Evolutionary conservation across 2,329 filamentous ascomycete genomes (phyloP).

Genomic region (Sclerotinia glacialis): DNA sequence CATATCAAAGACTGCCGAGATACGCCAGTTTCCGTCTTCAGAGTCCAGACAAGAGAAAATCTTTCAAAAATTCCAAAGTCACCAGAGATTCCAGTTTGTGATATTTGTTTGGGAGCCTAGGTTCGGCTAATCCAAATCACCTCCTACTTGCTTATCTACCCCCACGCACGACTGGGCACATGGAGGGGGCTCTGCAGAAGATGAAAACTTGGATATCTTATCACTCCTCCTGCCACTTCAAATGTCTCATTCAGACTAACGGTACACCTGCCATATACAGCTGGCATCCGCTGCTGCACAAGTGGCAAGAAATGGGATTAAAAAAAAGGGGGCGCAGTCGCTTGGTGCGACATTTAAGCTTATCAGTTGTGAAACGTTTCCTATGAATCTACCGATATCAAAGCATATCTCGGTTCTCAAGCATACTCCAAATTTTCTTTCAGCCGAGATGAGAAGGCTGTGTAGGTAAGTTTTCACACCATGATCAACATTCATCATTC

Average conservation of each 20-base stretch:
- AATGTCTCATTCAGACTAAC: neutral
- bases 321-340: constrained; percentile 14
- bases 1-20: neutral
- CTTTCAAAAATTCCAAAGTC: neutral
- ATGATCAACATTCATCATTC: neutral
- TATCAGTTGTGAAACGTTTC: constrained; percentile 1
- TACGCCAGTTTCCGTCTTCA: neutral
- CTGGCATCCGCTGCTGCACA: neutral
- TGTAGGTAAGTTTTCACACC: neutral
- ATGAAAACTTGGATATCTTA: neutral
- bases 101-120: neutral
- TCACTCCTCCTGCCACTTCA: neutral
- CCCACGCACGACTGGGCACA: neutral
- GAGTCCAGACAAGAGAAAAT: neutral
- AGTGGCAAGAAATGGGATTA: neutral
- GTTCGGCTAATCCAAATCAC: neutral
- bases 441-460: neutral
- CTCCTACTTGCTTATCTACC: constrained; percentile 5
- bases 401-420: neutral
- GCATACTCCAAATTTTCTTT: neutral
- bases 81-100: neutral
- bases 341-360: constrained; percentile 11
- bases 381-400: neutral
- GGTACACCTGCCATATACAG: neutral
- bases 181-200: neutral